phyloP scores from a whole-genome alignment of 1,284 basidiomycete species.

The Rhodofomes roseus region DNA sequence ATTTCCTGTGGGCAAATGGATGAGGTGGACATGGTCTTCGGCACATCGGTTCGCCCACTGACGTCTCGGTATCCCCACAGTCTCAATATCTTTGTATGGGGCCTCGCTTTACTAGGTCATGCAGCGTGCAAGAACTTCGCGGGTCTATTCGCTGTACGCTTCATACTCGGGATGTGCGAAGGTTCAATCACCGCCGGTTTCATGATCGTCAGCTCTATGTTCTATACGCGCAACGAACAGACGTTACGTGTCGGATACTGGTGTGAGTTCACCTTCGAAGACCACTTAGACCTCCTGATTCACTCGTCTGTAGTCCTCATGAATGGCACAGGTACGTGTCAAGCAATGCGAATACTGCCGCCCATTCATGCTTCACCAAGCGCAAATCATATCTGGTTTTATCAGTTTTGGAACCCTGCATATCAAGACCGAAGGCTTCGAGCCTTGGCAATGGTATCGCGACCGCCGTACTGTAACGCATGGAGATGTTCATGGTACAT shows the following conservation, averaged over 20 bases:
- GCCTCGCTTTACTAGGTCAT: constrained; percentile 55
- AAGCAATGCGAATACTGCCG: not conserved
- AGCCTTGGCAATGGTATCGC: constrained; percentile 60
- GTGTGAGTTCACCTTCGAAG: constrained; percentile 44
- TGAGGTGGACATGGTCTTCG: constrained; percentile 43
- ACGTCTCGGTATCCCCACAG: constrained; percentile 41
- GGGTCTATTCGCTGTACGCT: constrained; percentile 59
- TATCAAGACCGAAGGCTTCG: constrained; percentile 47
- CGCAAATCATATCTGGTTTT: constrained; percentile 62
- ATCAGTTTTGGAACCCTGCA: constrained; percentile 67
- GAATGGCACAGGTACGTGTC: not conserved
- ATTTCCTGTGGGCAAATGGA: constrained; percentile 82
- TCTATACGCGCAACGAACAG: constrained; percentile 75
- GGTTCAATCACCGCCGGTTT: constrained; percentile 78
- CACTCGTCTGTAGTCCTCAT: not conserved
- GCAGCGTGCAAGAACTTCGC: constrained; percentile 73
- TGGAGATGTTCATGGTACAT: not conserved
- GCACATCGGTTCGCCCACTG: not conserved
- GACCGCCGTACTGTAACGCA: not conserved
- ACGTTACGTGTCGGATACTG: constrained; percentile 72
- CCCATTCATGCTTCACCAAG: constrained; percentile 11
- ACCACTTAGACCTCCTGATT: not conserved
- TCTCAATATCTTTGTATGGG: constrained; percentile 70
- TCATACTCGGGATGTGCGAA: constrained; percentile 74
- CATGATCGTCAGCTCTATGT: constrained; percentile 75